Conservation (phyloP, 116 monocot genomes). For the Zostera marina region DNA sequence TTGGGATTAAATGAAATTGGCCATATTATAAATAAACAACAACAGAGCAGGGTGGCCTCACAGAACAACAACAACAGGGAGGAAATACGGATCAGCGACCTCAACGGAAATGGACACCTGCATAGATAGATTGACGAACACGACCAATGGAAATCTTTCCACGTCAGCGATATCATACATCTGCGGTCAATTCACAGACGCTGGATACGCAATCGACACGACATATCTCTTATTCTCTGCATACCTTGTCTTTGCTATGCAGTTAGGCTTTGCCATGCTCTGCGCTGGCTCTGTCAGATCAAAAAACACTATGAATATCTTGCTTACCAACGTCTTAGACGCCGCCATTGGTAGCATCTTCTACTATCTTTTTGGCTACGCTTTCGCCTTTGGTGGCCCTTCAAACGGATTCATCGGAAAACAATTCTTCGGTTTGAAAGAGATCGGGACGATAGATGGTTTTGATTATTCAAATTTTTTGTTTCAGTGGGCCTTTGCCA, state of each 20-base stretch:
- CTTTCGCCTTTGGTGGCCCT: conserved; percentile 53
- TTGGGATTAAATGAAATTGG: no score
- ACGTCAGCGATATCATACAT: not conserved
- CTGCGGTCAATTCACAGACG: not conserved
- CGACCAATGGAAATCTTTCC: no score
- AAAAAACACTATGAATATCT: conserved; percentile 90
- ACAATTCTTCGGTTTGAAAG: conserved; percentile 52
- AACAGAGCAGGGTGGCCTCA: no score
- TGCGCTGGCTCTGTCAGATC: conserved; percentile 86
- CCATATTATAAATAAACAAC: no score
- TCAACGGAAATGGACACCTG: no score
- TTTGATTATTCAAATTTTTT: conserved; percentile 66
- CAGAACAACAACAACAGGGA: no score
- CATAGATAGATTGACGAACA: no score
- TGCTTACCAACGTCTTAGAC: conserved; percentile 88
- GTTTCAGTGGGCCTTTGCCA: conserved; percentile 88
- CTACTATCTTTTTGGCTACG: conserved; percentile 82
- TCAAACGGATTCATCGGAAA: conserved; percentile 68
- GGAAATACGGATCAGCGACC: no score
- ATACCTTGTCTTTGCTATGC: conserved; percentile 75
- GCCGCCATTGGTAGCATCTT: conserved; percentile 51
- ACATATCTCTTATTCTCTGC: conserved; percentile 25
- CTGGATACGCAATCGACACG: conserved; percentile 9
- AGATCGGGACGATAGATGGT: conserved; percentile 9
- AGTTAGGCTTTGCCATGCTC: conserved; percentile 79